phyloP scores from a whole-genome alignment of 441 rosid species.

The Biscutella auriculata region DNA sequence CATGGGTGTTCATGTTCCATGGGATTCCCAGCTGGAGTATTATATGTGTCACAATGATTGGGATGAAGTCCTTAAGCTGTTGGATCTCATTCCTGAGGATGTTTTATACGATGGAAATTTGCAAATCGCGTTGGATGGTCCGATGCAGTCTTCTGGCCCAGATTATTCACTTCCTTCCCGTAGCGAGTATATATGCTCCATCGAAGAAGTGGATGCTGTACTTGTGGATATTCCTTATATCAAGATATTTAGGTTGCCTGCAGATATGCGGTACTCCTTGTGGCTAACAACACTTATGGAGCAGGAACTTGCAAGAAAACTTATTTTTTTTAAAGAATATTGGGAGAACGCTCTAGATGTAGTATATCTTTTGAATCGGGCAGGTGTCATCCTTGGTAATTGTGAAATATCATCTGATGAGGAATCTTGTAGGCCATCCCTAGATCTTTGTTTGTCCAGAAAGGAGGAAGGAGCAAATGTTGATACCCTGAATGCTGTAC shows the following conservation, averaged over 20 bases:
- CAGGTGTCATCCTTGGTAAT: slow-evolving; percentile 57
- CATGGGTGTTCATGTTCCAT: slow-evolving; percentile 88
- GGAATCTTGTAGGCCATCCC: slow-evolving; percentile 32
- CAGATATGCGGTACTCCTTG: slow-evolving; percentile 40
- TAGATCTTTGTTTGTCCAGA: slow-evolving; percentile 36
- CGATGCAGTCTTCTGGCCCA: slow-evolving; percentile 38
- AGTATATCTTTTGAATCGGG: slow-evolving; percentile 67
- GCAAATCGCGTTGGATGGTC: slow-evolving; percentile 61
- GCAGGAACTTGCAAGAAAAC: slow-evolving; percentile 76
- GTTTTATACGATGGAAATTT: slow-evolving; percentile 63
- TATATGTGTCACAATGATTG: slow-evolving; percentile 78
- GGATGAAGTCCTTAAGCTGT: slow-evolving; percentile 78
- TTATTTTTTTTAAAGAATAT: slow-evolving; percentile 70
- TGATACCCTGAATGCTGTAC: slow-evolving; percentile 48
- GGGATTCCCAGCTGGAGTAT: slow-evolving; percentile 97
- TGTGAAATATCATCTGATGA: slow-evolving; percentile 30
- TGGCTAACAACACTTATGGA: slow-evolving; percentile 79
- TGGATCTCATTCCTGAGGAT: slow-evolving; percentile 69
- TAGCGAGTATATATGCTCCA: slow-evolving; percentile 52
- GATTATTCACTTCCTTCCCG: slow-evolving; percentile 24
- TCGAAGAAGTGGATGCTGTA: slow-evolving; percentile 74
- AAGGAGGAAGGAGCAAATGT: slow-evolving; percentile 27
- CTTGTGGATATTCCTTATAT: slow-evolving; percentile 80
- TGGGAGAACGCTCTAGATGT: slow-evolving; percentile 82
- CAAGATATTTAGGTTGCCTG: slow-evolving; percentile 59